A percentile compares a stretch with the other conserved stretches of the same genome.
phyloP scores from a whole-genome alignment of 129 eudicot species.

The Artemisia tridentata region DNA sequence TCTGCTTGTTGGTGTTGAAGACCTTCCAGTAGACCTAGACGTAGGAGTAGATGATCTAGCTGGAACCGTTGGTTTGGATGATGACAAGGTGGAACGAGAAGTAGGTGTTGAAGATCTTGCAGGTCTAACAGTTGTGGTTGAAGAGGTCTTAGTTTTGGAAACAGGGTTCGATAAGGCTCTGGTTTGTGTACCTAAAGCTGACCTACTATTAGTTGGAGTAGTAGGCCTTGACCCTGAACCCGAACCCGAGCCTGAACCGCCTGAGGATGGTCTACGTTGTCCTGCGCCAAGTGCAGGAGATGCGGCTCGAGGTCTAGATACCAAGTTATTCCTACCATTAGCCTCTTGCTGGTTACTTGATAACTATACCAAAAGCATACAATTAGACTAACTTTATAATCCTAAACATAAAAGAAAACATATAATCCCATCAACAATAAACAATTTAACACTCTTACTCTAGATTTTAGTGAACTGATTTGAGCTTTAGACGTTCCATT shows the following conservation, averaged over 20 bases:
- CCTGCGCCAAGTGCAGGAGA: slow-evolving; percentile 60
- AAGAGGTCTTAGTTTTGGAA: slow-evolving; percentile 36
- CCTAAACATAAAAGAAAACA: background rate
- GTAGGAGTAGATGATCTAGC: slow-evolving; percentile 71
- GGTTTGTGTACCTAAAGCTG: slow-evolving; percentile 49
- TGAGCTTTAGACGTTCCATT: slow-evolving; percentile 72
- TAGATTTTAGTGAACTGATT: slow-evolving; percentile 61
- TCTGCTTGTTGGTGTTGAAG: slow-evolving; percentile 69
- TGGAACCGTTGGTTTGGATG: slow-evolving; percentile 46
- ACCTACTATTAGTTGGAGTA: slow-evolving; percentile 80
- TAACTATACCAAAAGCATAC: slow-evolving; percentile 47
- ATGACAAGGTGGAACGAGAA: slow-evolving; percentile 48
- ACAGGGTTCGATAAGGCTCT: slow-evolving; percentile 42
- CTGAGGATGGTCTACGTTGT: slow-evolving; percentile 70
- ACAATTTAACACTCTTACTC: slow-evolving; percentile 50
- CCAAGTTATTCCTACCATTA: slow-evolving; percentile 42
- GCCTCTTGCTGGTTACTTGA: slow-evolving; percentile 69
- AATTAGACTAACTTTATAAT: slow-evolving; percentile 15
- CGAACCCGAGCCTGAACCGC: slow-evolving; percentile 51
- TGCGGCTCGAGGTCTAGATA: slow-evolving; percentile 56
- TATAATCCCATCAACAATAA: background rate
- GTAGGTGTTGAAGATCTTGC: slow-evolving; percentile 73
- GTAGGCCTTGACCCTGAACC: slow-evolving; percentile 66
- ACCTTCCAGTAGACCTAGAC: slow-evolving; percentile 54
- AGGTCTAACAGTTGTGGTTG: slow-evolving; percentile 44